A percentile compares a stretch with the other conserved stretches of the same genome.
Evolutionary conservation across 2,329 filamentous ascomycete species (phyloP).

Genomic region (Mycosphaerella arachidis): DNA sequence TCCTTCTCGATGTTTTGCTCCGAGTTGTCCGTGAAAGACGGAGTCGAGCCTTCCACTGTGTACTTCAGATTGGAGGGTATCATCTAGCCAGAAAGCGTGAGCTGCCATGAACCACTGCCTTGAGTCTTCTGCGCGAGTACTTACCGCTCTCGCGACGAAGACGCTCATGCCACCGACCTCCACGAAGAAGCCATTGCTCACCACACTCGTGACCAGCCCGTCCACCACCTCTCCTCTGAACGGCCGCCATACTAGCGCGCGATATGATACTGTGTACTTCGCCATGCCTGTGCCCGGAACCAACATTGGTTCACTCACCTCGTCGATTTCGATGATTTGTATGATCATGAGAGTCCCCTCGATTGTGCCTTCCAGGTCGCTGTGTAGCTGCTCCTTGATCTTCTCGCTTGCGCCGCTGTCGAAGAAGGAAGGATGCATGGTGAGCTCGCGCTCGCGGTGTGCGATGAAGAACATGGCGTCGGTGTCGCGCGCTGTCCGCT

Average conservation of each 20-base stretch:
- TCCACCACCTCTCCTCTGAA: slow-evolving; percentile 99
- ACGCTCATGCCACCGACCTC: slow-evolving; percentile 73
- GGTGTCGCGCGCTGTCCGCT: background rate
- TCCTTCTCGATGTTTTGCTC: slow-evolving; percentile 91
- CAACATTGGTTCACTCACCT: slow-evolving; percentile 82
- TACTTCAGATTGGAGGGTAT: slow-evolving; percentile 91
- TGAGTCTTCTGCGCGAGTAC: slow-evolving; percentile 31
- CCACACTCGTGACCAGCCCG: slow-evolving; percentile 86
- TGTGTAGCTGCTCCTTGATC: slow-evolving; percentile 81
- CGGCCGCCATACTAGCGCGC: slow-evolving; percentile 93
- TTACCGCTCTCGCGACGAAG: slow-evolving; percentile 78
- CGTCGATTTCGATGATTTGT: slow-evolving; percentile 93
- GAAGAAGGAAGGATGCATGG: slow-evolving; percentile 95
- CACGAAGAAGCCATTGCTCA: slow-evolving; percentile 86
- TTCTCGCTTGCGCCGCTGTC: slow-evolving; percentile 88
- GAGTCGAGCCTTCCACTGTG: slow-evolving; percentile 93
- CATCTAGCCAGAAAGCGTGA: slow-evolving; percentile 52
- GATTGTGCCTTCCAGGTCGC: slow-evolving; percentile 92
- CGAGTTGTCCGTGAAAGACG: slow-evolving; percentile 91
- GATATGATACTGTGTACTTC: slow-evolving; percentile 91
- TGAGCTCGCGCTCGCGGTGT: slow-evolving; percentile 90
- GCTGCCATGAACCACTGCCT: background rate
- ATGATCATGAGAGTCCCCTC: slow-evolving; percentile 97
- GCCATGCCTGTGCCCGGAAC: slow-evolving; percentile 86
- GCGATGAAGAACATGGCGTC: slow-evolving; percentile 90